Base-by-base conservation (phyloP, 768 basidiomycete species). In the Tulasnella sp. region DNA sequence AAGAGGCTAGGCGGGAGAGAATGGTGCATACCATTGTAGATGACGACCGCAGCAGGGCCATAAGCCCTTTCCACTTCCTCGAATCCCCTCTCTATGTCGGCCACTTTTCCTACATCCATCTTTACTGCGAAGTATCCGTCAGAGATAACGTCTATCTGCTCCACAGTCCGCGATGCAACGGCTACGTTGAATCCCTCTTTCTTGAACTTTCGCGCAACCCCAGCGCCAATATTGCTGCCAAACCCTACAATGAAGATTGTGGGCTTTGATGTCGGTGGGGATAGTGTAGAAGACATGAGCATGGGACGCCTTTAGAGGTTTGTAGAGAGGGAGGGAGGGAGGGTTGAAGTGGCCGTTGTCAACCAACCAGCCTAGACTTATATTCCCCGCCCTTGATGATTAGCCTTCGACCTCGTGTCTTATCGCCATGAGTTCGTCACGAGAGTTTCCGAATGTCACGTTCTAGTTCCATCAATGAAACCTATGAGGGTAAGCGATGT, bases 111-210 rank as follows among this genome's bases (percentile, higher is more conserved):
- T n/a, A 76, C 7, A 31, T 76, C 75, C 34, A 76, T 37, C 38
- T 42, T 76, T 38, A 76, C 34, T 9, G 38, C 67, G 36, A 69
- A 34, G 42, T 73, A 73, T 42, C 72, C 72, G 14, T n/a, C 40
- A 22, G 37, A 3, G 37, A 37, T 17, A n/a, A 73, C 72, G 67
- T 76, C 67, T 5, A 36, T 17, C 25, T 68, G 40, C 37, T 73
- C 72, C 31, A 74, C 73, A 54, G 64, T 29, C 25, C 75, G 67
- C 15, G 67, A 68, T 37, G 75, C 75, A 68, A 76, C 75, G 34
- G 75, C 75, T n/a, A 76, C 75, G 36, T 40, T 45, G 67, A 76
- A 71, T 5, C 75, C 75, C n/a, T 76, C 75, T n/a, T 68, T 38
- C 40, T 76, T 76, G 67, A 76, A 54, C 40, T 69, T 76, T 36